Conservation (phyloP, 768 basidiomycete genomes). For the Russula brevipes region DNA sequence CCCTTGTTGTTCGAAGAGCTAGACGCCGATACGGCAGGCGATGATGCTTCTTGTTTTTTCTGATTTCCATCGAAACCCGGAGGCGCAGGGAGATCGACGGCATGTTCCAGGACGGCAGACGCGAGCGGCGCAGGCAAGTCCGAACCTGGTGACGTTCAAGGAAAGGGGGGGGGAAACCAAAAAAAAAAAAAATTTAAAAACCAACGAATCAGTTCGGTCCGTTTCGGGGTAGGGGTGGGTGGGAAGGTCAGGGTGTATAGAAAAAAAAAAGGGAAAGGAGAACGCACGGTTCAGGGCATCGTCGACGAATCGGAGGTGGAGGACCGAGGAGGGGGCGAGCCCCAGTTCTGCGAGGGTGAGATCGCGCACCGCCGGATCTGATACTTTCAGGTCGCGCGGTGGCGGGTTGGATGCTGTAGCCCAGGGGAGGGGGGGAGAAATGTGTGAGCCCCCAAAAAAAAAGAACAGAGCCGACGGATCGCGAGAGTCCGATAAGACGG, state of each 20-base stretch:
- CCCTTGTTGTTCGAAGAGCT: conserved; percentile 8
- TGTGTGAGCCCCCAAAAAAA: background rate
- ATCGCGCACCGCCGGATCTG: conserved; percentile 67
- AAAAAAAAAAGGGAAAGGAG: background rate
- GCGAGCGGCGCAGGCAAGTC: conserved; percentile 60
- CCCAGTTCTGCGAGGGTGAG: conserved; percentile 62
- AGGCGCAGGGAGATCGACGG: conserved; percentile 63
- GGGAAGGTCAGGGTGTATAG: no score
- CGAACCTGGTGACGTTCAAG: conserved; percentile 39
- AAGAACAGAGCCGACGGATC: background rate
- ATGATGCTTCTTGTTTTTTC: conserved; percentile 13
- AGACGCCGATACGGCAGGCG: conserved; percentile 2
- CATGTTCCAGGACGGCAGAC: conserved; percentile 49
- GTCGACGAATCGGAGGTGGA: conserved; percentile 72
- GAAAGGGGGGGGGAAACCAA: no score
- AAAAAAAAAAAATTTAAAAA: background rate
- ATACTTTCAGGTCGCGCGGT: conserved; percentile 75
- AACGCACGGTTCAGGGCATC: conserved; percentile 60
- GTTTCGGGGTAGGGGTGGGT: background rate
- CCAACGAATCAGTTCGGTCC: background rate
- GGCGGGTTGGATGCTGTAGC: conserved; percentile 75
- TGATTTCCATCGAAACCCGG: conserved; percentile 34
- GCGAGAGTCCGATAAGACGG: background rate
- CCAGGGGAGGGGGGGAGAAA: no score
- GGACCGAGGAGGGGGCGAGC: conserved; percentile 73